A percentile compares a stretch with the other conserved stretches of the same genome.
Conservation (phyloP, 1,284 basidiomycete species). For the Rhodotorula sp. region DNA sequence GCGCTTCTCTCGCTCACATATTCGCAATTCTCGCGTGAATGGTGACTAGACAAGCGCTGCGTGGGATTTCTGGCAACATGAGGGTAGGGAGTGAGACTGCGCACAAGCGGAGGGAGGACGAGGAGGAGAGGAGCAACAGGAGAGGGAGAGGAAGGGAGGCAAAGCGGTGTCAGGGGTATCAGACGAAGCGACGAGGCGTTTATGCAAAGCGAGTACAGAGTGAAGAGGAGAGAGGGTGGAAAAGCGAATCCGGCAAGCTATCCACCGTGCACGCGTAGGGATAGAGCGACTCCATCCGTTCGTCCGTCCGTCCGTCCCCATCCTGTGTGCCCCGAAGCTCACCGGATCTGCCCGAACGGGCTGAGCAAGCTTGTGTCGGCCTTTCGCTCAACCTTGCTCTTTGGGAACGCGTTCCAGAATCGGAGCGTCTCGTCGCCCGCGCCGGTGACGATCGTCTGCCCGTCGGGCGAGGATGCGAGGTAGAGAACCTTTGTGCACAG, state of each 20-base stretch:
- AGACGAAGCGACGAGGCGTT: too few relatives aligned
- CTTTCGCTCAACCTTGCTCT: slow-evolving; percentile 33
- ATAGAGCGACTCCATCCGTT: too few relatives aligned
- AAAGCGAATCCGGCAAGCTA: too few relatives aligned
- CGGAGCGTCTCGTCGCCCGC: slow-evolving; percentile 94
- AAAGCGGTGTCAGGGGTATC: too few relatives aligned
- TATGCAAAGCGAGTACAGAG: too few relatives aligned
- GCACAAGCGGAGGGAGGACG: not conserved
- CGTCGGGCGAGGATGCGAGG: slow-evolving; percentile 62
- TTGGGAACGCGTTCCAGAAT: slow-evolving; percentile 90
- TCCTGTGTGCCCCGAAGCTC: not conserved
- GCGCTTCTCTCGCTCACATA: too few relatives aligned
- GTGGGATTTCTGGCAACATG: not conserved
- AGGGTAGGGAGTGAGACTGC: not conserved
- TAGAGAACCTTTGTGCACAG: slow-evolving; percentile 63
- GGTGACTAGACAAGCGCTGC: too few relatives aligned
- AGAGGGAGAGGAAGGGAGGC: too few relatives aligned
- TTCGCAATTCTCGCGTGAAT: too few relatives aligned
- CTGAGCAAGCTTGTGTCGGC: slow-evolving; percentile 29
- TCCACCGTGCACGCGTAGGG: too few relatives aligned
- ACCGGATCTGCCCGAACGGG: slow-evolving; percentile 37
- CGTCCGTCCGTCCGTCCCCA: not conserved
- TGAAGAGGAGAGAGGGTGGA: too few relatives aligned
- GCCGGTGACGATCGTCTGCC: slow-evolving; percentile 68
- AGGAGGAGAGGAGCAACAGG: not conserved